Base-by-base conservation (phyloP, 2,329 filamentous ascomycete species). In the Trichoderma polysporum region DNA sequence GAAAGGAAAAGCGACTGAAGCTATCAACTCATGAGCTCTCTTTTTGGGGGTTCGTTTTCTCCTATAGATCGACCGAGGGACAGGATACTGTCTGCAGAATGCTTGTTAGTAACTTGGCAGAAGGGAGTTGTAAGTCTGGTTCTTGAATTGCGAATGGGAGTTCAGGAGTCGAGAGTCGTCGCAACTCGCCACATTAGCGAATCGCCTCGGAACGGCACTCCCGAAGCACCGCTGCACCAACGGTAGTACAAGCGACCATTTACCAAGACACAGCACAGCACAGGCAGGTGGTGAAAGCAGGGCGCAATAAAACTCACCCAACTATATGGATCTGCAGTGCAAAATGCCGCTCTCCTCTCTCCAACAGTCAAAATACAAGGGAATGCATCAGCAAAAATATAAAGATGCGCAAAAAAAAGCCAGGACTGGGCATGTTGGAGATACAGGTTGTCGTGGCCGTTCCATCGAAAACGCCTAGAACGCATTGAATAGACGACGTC, bases 11-110 rank as follows among this genome's bases (percentile, higher is more conserved):
- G 33, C 41, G 58, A 56, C 52, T 25, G 65, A 41, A 47, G 45
- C 47, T 66, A 54, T 52, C 39, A 67, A 62, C 58, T 63, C 65
- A 67, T 67, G 58, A 58, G 33, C 31, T 45, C 15, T 17, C 9
- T 22, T 25, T 8, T 35, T 47, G 41, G 39, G 41, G 41, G 41
- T 19, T 22, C 22, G 19, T 35, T 35, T 22, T 29, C 27, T 15
- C 27, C 15, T 45, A 17, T n/a, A 33, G 25, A 25, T 35, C 25
- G 37, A 45, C 17, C 12, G 37, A 27, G 12, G 19, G 8, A 41
- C 8, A 10, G 29, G 39, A 58, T 22, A n/a, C 19, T n/a, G 41
- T 49, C 39, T 53, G 53, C 53, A 27, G 13, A 35, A 49, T 25
- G 41, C 19, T 7, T 22, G 61, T 66, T 41, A 66, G 53, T 31